phyloP scores from a whole-genome alignment of 257 asterid genomes.

The Thymus mandschuricus region DNA sequence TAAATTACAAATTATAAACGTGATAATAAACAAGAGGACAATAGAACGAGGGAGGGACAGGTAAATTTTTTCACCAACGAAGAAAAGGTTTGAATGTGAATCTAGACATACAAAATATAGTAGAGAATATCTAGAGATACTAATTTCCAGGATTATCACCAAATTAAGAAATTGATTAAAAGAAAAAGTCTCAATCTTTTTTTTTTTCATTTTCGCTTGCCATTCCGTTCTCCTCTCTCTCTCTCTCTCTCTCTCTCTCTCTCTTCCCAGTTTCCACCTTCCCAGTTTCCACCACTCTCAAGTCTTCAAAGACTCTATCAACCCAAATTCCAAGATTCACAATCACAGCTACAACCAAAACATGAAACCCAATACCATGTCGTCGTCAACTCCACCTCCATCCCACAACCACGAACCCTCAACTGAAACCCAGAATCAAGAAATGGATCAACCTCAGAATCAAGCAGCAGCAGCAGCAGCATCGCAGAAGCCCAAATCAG shows the following conservation, averaged over 20 bases:
- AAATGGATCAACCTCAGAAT: conserved; percentile 1
- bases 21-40: not conserved
- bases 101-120: conserved; percentile 37
- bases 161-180: not conserved
- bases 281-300: not conserved
- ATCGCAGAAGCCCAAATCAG: conserved; percentile 42
- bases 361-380: conserved; percentile 34
- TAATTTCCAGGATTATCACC: conserved; percentile 7
- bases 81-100: conserved; percentile 23
- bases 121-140: conserved; percentile 12
- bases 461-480: conserved; percentile 20
- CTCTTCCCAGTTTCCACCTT: too few species aligned
- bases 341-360: conserved; percentile 19
- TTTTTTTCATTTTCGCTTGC: not conserved
- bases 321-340: conserved; percentile 34
- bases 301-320: not conserved
- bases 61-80: not conserved
- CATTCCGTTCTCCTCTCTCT: not conserved
- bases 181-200: conserved; percentile 6
- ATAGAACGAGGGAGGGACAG: not conserved
- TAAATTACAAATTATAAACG: not conserved
- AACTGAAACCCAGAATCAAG: conserved; percentile 18
- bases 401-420: conserved; percentile 37
- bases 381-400: conserved; percentile 44
- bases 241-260: not conserved